A percentile compares a stretch with the other conserved stretches of the same genome.
Conservation (phyloP, 495 filamentous ascomycete species). For the Penicillium daleae region DNA sequence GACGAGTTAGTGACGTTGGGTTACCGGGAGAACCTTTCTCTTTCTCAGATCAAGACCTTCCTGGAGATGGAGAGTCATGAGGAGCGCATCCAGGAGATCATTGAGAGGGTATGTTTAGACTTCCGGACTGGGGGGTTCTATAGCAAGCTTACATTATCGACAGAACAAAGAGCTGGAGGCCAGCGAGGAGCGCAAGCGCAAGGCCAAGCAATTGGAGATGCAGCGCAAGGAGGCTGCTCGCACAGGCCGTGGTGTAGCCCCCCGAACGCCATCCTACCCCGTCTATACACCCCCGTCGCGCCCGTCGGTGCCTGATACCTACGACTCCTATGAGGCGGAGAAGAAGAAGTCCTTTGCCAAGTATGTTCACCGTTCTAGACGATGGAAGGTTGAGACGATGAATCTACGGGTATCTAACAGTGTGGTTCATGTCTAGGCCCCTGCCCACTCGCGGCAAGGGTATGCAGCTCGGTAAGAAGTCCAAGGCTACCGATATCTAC, state of each 20-base stretch:
- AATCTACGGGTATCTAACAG: constrained; percentile 14
- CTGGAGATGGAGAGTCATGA: constrained; percentile 99
- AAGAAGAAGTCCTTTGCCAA: constrained; percentile 86
- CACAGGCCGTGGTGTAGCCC: constrained; percentile 57
- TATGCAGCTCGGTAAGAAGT: constrained; percentile 98
- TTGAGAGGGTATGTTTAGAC: constrained; percentile 70
- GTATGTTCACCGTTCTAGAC: constrained; percentile 45
- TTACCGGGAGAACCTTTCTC: constrained; percentile 91
- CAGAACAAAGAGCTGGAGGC: constrained; percentile 99
- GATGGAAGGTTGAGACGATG: background rate
- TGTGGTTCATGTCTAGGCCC: constrained; percentile 45
- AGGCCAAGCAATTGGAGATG: constrained; percentile 97
- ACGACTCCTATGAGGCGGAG: constrained; percentile 92
- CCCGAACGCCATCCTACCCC: constrained; percentile 79
- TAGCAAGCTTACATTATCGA: constrained; percentile 24
- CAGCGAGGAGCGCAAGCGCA: constrained; percentile 94
- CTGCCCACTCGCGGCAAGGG: constrained; percentile 86
- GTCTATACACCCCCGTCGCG: constrained; percentile 84
- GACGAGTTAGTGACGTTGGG: constrained; percentile 95
- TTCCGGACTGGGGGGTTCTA: constrained; percentile 5
- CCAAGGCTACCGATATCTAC: constrained; percentile 93
- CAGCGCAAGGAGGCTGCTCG: constrained; percentile 90
- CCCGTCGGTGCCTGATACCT: constrained; percentile 74
- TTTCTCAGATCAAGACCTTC: constrained; percentile 97
- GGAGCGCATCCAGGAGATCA: constrained; percentile 97